Base-by-base conservation (phyloP, 1,284 basidiomycete genomes). In the Chondrostereum purpureum region DNA sequence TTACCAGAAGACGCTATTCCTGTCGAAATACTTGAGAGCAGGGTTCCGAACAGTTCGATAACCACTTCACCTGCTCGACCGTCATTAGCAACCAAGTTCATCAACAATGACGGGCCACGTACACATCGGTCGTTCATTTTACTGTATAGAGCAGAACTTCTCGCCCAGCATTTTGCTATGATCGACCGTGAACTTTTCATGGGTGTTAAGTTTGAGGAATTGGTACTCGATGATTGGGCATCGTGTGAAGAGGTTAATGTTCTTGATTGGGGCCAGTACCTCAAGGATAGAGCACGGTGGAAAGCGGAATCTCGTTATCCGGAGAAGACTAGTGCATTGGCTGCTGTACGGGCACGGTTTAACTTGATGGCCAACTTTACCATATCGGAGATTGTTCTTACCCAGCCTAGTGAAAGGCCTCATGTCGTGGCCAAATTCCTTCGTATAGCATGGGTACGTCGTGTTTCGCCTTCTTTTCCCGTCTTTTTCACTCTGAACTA, bases 171-270 rank as follows among this genome's bases (percentile, higher is more conserved):
- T 55, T 86, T 93, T 58, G 77, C 83, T 10, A 82, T 92, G 72
- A 92, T 95, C 56, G 92, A 95, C 53, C 75, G 86, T 14, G 92
- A 94, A 57, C 66, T 95, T 44, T 87, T 93, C 60, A 79, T 87
- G 57, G 75, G 77, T 16, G 75, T 95, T 58, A 84, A 81, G 55
- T 91, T 90, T 58, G 87, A 91, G 56, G 90, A 93, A 56, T 69
- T 93, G 10, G 79, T 90, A 22, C 72, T 80, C 47, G 75, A 77
- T 37, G 78, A 83, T 19, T 13, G 21, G 42, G 67, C 68, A 5
- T 3, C 27, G 5, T 71, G 74, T 31, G 74, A 78, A 45, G 79
- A 82, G 42, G 74, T 78, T 14, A 77, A 89, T 55, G 77, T 91
- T 13, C 69, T 85, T 6, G 90, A 93, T 59, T 95, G 92, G 92